phyloP scores from a whole-genome alignment of 1,139 yeast genomes.

The Zygoascus hellenicus region DNA sequence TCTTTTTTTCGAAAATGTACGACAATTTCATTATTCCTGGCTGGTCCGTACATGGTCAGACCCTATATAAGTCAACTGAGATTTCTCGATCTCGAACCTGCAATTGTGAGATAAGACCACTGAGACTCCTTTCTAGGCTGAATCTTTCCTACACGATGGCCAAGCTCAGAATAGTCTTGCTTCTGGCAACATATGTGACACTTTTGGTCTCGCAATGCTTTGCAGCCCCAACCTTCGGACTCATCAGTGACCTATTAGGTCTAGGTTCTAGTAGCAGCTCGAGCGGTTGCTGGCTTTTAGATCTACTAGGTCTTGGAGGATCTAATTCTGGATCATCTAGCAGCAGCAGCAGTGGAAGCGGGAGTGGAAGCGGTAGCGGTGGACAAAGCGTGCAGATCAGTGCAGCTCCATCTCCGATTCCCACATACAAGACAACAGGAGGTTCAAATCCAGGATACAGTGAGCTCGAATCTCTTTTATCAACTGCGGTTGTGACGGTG shows the following conservation, averaged over 20 bases:
- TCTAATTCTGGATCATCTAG: background rate
- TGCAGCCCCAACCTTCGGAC: slow-evolving; percentile 1
- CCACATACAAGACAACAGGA: background rate
- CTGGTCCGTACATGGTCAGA: no score
- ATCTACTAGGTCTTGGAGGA: background rate
- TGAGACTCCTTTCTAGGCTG: no score
- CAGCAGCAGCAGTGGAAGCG: background rate
- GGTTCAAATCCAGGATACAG: background rate
- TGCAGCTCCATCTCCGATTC: no score
- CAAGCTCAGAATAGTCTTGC: background rate
- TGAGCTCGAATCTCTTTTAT: background rate
- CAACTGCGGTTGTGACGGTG: background rate
- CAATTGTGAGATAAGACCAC: no score
- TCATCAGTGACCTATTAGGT: background rate
- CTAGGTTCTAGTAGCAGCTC: background rate
- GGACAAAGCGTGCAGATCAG: no score
- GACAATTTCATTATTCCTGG: no score
- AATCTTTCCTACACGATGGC: no score
- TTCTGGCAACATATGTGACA: background rate
- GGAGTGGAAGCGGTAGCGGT: background rate
- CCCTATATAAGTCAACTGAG: no score
- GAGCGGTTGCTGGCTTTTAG: background rate
- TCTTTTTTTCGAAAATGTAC: no score
- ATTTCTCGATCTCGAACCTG: no score
- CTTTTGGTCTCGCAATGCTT: background rate